Evolutionary conservation across 2,329 filamentous ascomycete species (phyloP).

Genomic region (Scedosporium aurantiacum): DNA sequence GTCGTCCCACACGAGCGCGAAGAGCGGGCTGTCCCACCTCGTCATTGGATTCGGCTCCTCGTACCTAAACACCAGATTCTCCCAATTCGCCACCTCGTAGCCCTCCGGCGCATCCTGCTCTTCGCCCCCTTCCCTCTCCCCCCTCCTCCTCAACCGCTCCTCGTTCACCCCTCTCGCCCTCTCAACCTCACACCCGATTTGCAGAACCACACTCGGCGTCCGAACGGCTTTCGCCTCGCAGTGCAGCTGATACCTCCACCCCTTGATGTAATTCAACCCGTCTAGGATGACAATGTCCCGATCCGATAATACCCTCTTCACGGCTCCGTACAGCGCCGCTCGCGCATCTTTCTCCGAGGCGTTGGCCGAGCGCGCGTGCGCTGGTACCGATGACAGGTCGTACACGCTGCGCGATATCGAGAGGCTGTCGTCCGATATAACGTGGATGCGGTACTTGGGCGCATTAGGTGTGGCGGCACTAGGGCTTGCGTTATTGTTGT

Average conservation of each 20-base stretch:
- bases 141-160: conserved; percentile 31
- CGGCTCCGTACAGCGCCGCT: conserved; percentile 63
- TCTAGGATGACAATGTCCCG: conserved; percentile 72
- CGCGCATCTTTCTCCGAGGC: conserved; percentile 72
- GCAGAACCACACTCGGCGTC: conserved; percentile 65
- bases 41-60: conserved; percentile 82
- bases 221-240: conserved; percentile 73
- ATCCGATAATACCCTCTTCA: conserved; percentile 62
- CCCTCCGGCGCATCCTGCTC: conserved; percentile 22
- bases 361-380: conserved; percentile 58
- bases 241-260: conserved; percentile 76
- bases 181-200: conserved; percentile 47
- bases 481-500: conserved; percentile 13
- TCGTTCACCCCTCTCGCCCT: conserved; percentile 48
- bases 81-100: conserved; percentile 53
- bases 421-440: conserved; percentile 63
- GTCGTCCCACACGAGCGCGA: conserved; percentile 69
- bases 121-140: conserved; percentile 12
- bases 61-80: conserved; percentile 71
- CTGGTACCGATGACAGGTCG: conserved; percentile 47
- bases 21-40: conserved; percentile 74
- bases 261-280: conserved; percentile 80
- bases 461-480: conserved; percentile 10
- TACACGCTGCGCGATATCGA: conserved; percentile 62
- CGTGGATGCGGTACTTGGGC: conserved; percentile 53